Evolutionary conservation across 2,329 filamentous ascomycete genomes (phyloP), one percentile per base, ranked within the genome.

Genomic region (Hypoxylon sp.): DNA sequence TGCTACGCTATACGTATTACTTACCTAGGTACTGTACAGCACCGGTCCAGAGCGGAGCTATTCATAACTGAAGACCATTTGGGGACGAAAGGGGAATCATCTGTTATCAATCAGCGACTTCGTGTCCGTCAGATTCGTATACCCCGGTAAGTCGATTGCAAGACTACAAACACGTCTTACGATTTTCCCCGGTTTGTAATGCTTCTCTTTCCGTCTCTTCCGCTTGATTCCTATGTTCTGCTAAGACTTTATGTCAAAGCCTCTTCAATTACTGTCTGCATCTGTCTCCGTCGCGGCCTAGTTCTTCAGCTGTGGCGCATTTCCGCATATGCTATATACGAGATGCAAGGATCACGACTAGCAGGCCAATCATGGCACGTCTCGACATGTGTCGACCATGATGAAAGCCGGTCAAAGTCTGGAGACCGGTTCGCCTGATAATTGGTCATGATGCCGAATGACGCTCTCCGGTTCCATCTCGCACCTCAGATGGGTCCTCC

Each of bases 221-320:
- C 54, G 61, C 49, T 58, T 49, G 33, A 50, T 61, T 46, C 48
- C 50, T 44, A 50, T 59, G 49, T 36, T n/a, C 24, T 20, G 48
- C 50, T 57, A 57, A 67, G 52, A 64, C 57, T 51, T 63, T 61
- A 22, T 42, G 48, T 48, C 51, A 32, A 65, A 67, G 61, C 64
- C 64, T 61, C 61, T 67, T 65, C 28, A 55, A 55, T 58, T 64
- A 60, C 64, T 53, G 42, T 57, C 60, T 60, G 42, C 48, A 56
- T 24, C 42, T 62, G 46, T 53, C 30, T 62, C 49, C 55, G 63
- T 51, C 48, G 61, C 52, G 58, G 63, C 61, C 63, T 69, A 63
- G 54, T 64, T 64, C 61, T 75, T 78, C 77, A 80, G 77, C 78
- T 76, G 77, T 78, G 77, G 78, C 77, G 77, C 72, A 68, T 73